Evolutionary conservation across 1,284 basidiomycete species (phyloP), one percentile per base, ranked within the genome.

Genomic region (Cutaneotrichosporon sp.): DNA sequence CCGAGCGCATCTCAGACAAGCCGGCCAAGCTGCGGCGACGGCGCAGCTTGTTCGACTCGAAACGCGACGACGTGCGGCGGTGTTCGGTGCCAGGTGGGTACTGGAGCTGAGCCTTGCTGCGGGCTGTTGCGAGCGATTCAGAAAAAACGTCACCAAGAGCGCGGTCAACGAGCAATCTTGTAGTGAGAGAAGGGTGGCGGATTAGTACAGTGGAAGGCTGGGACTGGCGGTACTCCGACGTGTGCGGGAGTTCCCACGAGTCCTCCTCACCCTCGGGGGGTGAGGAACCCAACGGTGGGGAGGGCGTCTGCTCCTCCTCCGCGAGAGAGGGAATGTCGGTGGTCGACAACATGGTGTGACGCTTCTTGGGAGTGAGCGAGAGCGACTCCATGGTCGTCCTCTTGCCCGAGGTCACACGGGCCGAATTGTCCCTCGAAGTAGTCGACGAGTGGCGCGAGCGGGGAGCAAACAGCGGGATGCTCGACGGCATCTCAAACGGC

Each of bases 131-230:
- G 41, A 71, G 71, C 15, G 64, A 61, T 26, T 77, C 76, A 8
- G 73, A 76, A 48, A 77, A 69, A 40, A 78, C 63, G 52, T 78
- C 77, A 8, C 62, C 55, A 4, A 78, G 62, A 1, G 69, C 66
- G 5, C 72, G 64, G 57, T 78, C 76, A 48, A 78, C 72, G 8
- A 68, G 60, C 23, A 82, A 78, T 18, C 89, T 83, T 30, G 84
- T 83, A 33, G 81, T 78, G 14, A 80, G 76, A 8, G 87, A 85
- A 9, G 84, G 83, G 9, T 88, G 83, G 30, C 83, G 80, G 50
- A 88, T 81, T 36, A 86, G 77, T 44, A 87, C 80, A 4, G 81
- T 46, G 48, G 51, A 51, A 45, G 62, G 15, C 37, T 54, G 35
- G 50, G 54, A 46, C 63, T 60, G 47, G 58, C 64, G 33, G 50